Evolutionary conservation across 495 filamentous ascomycete genomes (phyloP).

Genomic region (Aspergillus saccharolyticus): DNA sequence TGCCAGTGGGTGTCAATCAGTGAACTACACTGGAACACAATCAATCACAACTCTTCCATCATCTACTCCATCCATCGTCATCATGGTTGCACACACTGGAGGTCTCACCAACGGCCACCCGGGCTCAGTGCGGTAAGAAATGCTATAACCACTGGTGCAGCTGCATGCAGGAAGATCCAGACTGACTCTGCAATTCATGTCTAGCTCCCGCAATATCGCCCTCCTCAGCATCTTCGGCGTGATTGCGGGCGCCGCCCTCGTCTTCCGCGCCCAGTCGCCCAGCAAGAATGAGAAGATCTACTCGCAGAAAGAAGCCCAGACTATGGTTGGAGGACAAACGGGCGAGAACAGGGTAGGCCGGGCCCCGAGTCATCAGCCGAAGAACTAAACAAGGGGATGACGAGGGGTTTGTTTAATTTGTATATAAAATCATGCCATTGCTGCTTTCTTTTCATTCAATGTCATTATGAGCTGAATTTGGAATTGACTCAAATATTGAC

Average conservation of each 20-base stretch:
- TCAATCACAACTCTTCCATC: neutral
- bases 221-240: neutral
- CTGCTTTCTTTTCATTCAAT: too few relatives aligned
- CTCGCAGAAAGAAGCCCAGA: neutral
- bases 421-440: neutral
- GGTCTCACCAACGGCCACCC: neutral
- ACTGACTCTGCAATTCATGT: neutral
- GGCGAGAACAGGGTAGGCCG: neutral
- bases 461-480: too few relatives aligned
- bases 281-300: neutral
- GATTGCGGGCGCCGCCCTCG: neutral
- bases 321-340: constrained; percentile 1
- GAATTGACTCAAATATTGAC: too few relatives aligned
- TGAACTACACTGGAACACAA: too few relatives aligned
- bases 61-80: neutral
- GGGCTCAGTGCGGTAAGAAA: neutral
- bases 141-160: neutral
- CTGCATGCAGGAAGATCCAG: neutral
- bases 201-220: constrained; percentile 1
- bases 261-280: constrained; percentile 7
- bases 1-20: neutral
- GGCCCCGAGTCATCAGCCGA: neutral
- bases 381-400: neutral
- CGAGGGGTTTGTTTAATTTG: neutral
- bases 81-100: neutral